Evolutionary conservation across 805 yeast genomes (phyloP), one percentile per base, ranked within the genome.

Genomic region (Lipomyces yamanashiensis): DNA sequence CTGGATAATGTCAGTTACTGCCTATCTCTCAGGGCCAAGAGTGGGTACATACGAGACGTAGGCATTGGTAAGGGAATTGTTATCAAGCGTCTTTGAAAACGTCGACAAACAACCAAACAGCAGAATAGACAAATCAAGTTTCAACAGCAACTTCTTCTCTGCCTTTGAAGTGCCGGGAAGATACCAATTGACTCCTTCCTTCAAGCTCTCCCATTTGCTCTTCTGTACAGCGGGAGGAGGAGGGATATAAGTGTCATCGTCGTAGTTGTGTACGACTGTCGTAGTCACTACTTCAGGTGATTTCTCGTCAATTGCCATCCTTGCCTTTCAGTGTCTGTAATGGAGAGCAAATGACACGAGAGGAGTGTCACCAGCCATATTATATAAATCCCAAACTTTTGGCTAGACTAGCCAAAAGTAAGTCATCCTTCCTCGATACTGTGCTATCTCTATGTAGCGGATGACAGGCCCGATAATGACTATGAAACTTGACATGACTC

Each of bases 41-140:
- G 9, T 8, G 15, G 43, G 15, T 37, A 58, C 63, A 23, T 40
- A 62, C 23, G 85, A 77, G 39, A 81, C 85, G 70, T 83, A 85
- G 3, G 88, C 87, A 66, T 82, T 79, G 23, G 79, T 72, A 59
- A 83, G 67, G 63, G 82, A 82, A 48, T 79, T 72, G 57, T 82
- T 77, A 72, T 85, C 88, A 44, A 85, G 72, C 63, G 83, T 81
- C 67, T 84, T 85, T 50, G 79, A 78, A 72, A 79, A 79, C 67
- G 76, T 76, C 12, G 80, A 75, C 39, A 72, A 54, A 59, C 79
- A 77, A 21, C 75, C 72, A 52, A 76, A 77, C 7, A 71, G 54
- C 45, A 77, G 68, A 17, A 77, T 59, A 28, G 74, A 62, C 62
- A 71, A 67, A 60, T 77, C 80, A 2, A 76, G 67, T 61, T 77